Evolutionary conservation across 2,329 filamentous ascomycete species (phyloP), one percentile per base, ranked within the genome.

Genomic region (Fusarium pseudograminearum): DNA sequence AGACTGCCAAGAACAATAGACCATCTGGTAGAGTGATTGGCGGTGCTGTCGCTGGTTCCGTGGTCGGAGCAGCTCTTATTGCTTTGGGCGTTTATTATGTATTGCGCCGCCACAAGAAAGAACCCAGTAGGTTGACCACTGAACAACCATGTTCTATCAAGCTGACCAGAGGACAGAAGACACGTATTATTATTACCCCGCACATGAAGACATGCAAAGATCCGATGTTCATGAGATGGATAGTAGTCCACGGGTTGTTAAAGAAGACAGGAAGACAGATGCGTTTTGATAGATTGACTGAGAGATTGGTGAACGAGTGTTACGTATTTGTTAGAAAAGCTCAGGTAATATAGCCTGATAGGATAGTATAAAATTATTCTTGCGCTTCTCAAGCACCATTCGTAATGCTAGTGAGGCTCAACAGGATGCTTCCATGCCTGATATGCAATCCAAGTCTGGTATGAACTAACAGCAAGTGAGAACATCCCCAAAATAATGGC

Each of bases 21-120:
- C 50, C 48, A 14, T 57, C 65, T 18, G 56, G 65, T 3, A 46
- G 28, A 5, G 48, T 62, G 0, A 64, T 73, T 2, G 57, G 61
- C 2, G 70, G 68, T 18, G 52, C 52, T 14, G 59, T 73, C 1
- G 57, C 51, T 1, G 65, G 58, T 2, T 40, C 26, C 6, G 7
- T 68, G 1, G 26, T 59, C 4, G 65, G 59, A 11, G 50, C 50
- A 18, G 22, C 24, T 14, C 8, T 69, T 11, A n/a, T 63, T 14
- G 50, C 51, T 0, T 8, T 61, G 2, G 65, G 67, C 5, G 15
- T 65, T 8, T 33, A 53, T 30, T 70, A 58, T 22, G 28, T 61
- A 2, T 3, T 65, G 0, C 38, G 34, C 2, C 55, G 34, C 20
- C 57, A 33, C 31, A 51, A 60, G 24, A 52, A n/a, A 26, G 58